Evolutionary conservation across 805 yeast genomes (phyloP).

Genomic region (Candida nemodendra): DNA sequence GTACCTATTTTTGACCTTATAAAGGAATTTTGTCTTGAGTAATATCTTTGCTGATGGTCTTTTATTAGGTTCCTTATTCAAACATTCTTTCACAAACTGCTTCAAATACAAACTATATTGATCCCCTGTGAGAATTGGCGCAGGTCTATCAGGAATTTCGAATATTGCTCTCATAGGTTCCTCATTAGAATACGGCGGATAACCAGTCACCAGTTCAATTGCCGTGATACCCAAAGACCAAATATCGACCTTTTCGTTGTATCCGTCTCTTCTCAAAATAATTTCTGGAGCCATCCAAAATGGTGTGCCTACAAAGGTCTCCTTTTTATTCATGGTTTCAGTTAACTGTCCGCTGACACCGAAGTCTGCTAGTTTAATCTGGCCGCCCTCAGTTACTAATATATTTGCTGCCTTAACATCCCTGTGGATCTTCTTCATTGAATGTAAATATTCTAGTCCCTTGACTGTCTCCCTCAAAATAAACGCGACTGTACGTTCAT

Average conservation of each 20-base stretch:
- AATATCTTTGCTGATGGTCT: slow-evolving; percentile 64
- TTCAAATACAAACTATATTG: slow-evolving; percentile 42
- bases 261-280: slow-evolving; percentile 55
- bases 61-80: slow-evolving; percentile 60
- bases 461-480: slow-evolving; percentile 61
- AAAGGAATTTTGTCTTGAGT: slow-evolving; percentile 53
- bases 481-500: slow-evolving; percentile 59
- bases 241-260: slow-evolving; percentile 84
- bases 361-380: slow-evolving; percentile 84
- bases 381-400: slow-evolving; percentile 64
- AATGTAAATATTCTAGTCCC: slow-evolving; percentile 78
- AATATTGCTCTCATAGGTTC: slow-evolving; percentile 78
- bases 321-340: slow-evolving; percentile 48
- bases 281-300: slow-evolving; percentile 99
- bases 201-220: slow-evolving; percentile 78
- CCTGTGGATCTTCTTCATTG: slow-evolving; percentile 75
- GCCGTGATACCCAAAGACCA: slow-evolving; percentile 96
- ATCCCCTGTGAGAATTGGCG: slow-evolving; percentile 56
- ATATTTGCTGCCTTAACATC: slow-evolving; percentile 92
- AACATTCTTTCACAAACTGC: slow-evolving; percentile 61
- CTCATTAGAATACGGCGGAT: slow-evolving; percentile 71
- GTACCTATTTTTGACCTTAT: slow-evolving; percentile 30
- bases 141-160: slow-evolving; percentile 60
- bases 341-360: slow-evolving; percentile 88
- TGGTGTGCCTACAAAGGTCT: slow-evolving; percentile 92